phyloP scores from a whole-genome alignment of 176 grass and related monocot genomes.

The Saccharum officinarum region DNA sequence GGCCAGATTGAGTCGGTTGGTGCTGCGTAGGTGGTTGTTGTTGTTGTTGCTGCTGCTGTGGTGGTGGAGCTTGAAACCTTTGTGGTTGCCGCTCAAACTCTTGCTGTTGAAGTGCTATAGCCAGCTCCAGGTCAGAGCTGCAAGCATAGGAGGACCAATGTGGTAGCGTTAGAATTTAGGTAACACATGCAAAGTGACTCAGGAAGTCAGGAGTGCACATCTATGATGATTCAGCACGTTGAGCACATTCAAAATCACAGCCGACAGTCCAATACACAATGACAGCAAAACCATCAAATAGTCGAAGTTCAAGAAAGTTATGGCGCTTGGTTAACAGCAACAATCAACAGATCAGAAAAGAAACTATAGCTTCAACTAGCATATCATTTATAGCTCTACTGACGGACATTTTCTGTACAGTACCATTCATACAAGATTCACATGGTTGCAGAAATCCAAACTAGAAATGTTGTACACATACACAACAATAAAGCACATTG shows the following conservation, averaged over 20 bases:
- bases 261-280: conserved; percentile 8
- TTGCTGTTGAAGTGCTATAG: conserved; percentile 94
- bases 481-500: conserved; percentile 23
- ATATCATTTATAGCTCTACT: conserved; percentile 17
- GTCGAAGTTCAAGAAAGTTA: conserved; percentile 5
- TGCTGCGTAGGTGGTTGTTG: conserved; percentile 38
- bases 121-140: conserved; percentile 91
- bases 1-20: conserved; percentile 48
- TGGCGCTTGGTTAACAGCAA: conserved; percentile 18
- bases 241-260: neutral
- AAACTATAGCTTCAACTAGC: neutral
- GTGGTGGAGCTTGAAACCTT: conserved; percentile 30
- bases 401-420: neutral
- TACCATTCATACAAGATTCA: neutral
- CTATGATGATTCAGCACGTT: neutral
- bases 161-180: neutral
- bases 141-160: conserved; percentile 16
- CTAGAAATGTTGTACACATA: neutral
- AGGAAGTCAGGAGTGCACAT: conserved; percentile 5
- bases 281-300: conserved; percentile 1
- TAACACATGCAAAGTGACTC: neutral
- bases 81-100: conserved; percentile 76
- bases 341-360: neutral
- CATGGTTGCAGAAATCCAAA: conserved; percentile 16
- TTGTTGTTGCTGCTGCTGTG: conserved; percentile 33